Conservation (phyloP, 2,329 filamentous ascomycete species). For the Sporothrix phasma region DNA sequence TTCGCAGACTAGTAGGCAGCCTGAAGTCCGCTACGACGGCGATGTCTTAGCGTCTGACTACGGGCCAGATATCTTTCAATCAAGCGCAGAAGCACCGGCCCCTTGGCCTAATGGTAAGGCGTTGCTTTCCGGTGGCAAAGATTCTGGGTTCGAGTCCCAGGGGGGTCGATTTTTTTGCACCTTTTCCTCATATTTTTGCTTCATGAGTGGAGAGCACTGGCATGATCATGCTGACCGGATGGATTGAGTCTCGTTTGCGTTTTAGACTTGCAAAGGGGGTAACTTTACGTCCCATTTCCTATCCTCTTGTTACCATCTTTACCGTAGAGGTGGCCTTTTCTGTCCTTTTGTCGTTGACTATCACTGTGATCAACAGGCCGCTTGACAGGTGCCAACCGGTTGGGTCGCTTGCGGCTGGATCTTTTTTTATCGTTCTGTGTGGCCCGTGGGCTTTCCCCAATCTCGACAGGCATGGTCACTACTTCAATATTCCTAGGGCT, state of each 20-base stretch:
- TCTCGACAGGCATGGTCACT: neutral
- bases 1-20: no score
- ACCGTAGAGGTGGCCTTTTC: no score
- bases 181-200: neutral
- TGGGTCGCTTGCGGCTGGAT: neutral
- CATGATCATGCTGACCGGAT: no score
- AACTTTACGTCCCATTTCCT: no score
- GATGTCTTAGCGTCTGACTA: no score
- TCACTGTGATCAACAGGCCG: neutral
- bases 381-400: neutral
- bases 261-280: no score
- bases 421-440: no score
- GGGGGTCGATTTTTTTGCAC: conserved; percentile 24
- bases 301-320: no score
- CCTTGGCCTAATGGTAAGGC: conserved; percentile 21
- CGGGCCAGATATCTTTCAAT: neutral
- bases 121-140: conserved; percentile 21
- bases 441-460: neutral
- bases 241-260: no score
- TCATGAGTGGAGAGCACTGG: no score
- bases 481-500: neutral
- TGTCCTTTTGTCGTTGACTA: no score
- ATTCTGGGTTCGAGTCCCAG: conserved; percentile 20
- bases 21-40: no score
- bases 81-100: conserved; percentile 10